Base-by-base conservation (phyloP, 768 basidiomycete genomes). In the Agaricus bisporus region DNA sequence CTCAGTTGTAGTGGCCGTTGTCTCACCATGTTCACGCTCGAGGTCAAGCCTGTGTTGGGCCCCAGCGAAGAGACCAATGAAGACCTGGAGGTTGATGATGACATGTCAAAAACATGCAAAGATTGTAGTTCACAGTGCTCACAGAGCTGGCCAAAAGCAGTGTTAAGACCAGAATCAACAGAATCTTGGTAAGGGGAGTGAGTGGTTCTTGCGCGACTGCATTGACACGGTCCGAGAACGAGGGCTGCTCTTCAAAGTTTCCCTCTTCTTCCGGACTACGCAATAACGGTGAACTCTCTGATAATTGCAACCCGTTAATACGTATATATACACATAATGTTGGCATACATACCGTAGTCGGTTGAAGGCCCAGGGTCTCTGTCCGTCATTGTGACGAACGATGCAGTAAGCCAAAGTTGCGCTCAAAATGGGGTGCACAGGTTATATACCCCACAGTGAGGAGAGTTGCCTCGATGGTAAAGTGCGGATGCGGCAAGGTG, bases 31-130 rank as follows among this genome's bases (percentile, higher is more conserved):
- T 20, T 36, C 68, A 42, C 72, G 73, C 51, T 74, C 73, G n/a
- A 75, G 61, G 56, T 80, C 80, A 49, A 93, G 76, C 56, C 82
- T 85, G 63, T 89, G 86, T 65, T 91, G 83, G 1, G 86, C 85
- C 9, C 97, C 97, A 29, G 92, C 87, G 67, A 94, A 98, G 4
- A 99, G 74, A 9, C 95, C 95, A 56, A 95, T 85, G 68, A 95
- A 95, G n/a, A 91, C 77, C 79, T 80, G 37, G 22, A 18, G 14
- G 17, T 2, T 55, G 10, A 49, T 32, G 32, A 4, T 32, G 32
- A 4, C 32, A 35, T 22, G 15, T 45, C 18, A 41, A 6, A 42
- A 41, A 35, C 9, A 15, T 41, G 15, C n/a, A 18, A 37, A 14
- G 22, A n/a, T 6, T 22, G 11, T 39, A 44, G 26, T 22, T 29